phyloP scores from a whole-genome alignment of 345 rosid genomes.

The Salix koriyanagi region DNA sequence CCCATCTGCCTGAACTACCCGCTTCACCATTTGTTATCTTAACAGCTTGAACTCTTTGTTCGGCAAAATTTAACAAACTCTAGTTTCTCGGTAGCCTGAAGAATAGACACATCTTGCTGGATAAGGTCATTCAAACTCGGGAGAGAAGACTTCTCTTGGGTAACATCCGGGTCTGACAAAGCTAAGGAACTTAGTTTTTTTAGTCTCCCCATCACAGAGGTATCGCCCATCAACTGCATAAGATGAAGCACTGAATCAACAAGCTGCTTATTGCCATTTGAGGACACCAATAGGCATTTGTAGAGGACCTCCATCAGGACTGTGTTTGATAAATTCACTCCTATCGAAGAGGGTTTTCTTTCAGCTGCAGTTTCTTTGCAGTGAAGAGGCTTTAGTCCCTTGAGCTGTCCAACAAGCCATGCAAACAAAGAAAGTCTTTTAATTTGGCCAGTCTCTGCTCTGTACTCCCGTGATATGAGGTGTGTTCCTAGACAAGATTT shows the following conservation, averaged over 20 bases:
- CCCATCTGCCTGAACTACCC: conserved; percentile 44
- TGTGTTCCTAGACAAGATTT: conserved; percentile 24
- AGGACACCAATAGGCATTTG: conserved; percentile 47
- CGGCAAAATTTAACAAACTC: conserved; percentile 36
- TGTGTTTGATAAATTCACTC: conserved; percentile 30
- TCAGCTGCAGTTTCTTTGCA: conserved; percentile 29
- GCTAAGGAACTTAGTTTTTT: conserved; percentile 31
- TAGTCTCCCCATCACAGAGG: conserved; percentile 43
- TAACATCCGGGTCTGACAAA: conserved; percentile 22
- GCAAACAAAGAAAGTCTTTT: conserved; percentile 54
- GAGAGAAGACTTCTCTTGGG: conserved; percentile 28
- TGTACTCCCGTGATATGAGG: conserved; percentile 24
- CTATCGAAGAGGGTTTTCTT: conserved; percentile 22
- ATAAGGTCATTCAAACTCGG: conserved; percentile 22
- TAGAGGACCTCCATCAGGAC: conserved; percentile 44
- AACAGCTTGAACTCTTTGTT: conserved; percentile 25
- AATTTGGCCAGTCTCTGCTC: conserved; percentile 29
- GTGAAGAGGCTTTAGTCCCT: conserved; percentile 36
- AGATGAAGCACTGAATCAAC: conserved; percentile 49
- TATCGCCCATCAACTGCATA: conserved; percentile 38
- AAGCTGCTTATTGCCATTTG: conserved; percentile 39
- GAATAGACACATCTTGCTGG: conserved; percentile 46
- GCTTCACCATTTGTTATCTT: conserved; percentile 21
- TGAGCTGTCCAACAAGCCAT: conserved; percentile 60
- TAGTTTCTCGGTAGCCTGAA: conserved; percentile 55